These are phyloP conservation scores for Oemleria cerasiformis DNA, from an alignment of 306 rosid species.

Conservation along the genomic window DNA sequence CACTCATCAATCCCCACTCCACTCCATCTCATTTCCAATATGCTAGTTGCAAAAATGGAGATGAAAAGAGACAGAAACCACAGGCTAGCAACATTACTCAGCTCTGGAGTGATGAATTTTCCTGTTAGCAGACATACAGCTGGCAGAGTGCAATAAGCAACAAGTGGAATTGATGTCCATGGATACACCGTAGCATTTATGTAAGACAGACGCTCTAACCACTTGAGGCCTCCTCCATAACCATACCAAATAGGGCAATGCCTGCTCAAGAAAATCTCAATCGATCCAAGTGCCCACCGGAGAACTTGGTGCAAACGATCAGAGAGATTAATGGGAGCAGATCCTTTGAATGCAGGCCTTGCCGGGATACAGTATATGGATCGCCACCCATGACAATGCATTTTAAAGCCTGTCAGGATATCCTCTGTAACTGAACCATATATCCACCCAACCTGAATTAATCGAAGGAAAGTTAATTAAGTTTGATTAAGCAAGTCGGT, in stretches of 20 bases:
- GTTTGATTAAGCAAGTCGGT: background rate
- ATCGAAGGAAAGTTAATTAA: background rate
- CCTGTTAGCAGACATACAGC: constrained; percentile 71
- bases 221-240: constrained; percentile 69
- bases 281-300: constrained; percentile 68
- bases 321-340: constrained; percentile 43
- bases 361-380: constrained; percentile 60
- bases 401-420: constrained; percentile 68
- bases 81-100: constrained; percentile 47
- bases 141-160: constrained; percentile 67
- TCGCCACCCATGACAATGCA: constrained; percentile 84
- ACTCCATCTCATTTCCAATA: constrained; percentile 77
- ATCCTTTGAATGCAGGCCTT: constrained; percentile 58
- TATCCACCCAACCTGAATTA: constrained; percentile 70
- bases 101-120: constrained; percentile 69
- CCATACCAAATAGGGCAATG: constrained; percentile 84
- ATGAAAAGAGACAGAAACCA: constrained; percentile 68
- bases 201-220: constrained; percentile 60
- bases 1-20: constrained; percentile 62
- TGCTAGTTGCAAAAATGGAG: constrained; percentile 51
- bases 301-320: constrained; percentile 60
- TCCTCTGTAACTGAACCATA: constrained; percentile 73
- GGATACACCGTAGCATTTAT: constrained; percentile 66
- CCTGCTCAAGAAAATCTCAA: constrained; percentile 67
- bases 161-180: constrained; percentile 65